Evolutionary conservation across 2,329 filamentous ascomycete species (phyloP).

Genomic region (Diaporthe sp.): DNA sequence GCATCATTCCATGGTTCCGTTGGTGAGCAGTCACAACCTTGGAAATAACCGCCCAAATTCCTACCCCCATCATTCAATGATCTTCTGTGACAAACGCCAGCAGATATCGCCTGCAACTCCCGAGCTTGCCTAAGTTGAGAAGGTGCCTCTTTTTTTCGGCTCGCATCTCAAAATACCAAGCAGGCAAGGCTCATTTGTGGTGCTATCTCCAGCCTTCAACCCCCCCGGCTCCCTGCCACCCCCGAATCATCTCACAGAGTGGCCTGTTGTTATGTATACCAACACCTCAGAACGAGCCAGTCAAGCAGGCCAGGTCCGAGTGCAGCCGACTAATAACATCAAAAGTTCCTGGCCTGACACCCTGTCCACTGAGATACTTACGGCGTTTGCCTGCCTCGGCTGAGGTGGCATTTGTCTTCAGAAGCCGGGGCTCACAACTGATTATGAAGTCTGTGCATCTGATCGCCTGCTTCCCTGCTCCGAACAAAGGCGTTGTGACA

Average conservation of each 20-base stretch:
- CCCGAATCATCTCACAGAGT: conserved; percentile 7
- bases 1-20: conserved; percentile 34
- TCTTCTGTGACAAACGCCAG: conserved; percentile 23
- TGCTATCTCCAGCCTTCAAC: conserved; percentile 21
- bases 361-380: not conserved
- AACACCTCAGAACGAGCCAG: not conserved
- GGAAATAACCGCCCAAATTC: conserved; percentile 25
- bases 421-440: not conserved
- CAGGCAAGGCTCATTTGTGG: conserved; percentile 28
- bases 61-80: conserved; percentile 31
- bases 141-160: conserved; percentile 32
- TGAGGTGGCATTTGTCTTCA: not conserved
- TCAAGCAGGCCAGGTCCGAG: conserved; percentile 2
- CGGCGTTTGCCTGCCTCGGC: conserved; percentile 17
- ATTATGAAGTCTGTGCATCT: not conserved
- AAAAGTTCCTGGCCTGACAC: conserved; percentile 1
- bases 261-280: conserved; percentile 14
- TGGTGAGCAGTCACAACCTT: conserved; percentile 37
- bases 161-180: conserved; percentile 24
- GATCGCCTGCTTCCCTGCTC: conserved; percentile 1
- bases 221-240: conserved; percentile 21
- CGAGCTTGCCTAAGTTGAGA: conserved; percentile 40
- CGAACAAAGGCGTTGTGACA: not conserved
- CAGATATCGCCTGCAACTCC: conserved; percentile 30
- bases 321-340: not conserved